Evolutionary conservation across 2,329 filamentous ascomycete genomes (phyloP).

Genomic region (Pseudocercospora eumusae): DNA sequence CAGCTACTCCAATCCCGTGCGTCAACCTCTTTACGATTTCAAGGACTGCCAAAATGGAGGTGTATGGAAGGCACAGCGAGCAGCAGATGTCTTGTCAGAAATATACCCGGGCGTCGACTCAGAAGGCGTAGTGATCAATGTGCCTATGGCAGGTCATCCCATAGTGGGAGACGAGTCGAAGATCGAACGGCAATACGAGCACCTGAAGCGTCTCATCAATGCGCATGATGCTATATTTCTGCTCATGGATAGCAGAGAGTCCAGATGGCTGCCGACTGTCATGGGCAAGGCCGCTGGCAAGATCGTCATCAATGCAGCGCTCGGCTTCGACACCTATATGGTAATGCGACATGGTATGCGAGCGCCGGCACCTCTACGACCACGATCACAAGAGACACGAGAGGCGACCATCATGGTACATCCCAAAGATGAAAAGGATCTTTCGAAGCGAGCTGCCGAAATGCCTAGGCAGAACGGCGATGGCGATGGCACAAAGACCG

Average conservation of each 20-base stretch:
- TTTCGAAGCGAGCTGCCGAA: constrained; percentile 28
- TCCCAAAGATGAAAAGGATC: constrained; percentile 27
- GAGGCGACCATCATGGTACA: constrained; percentile 30
- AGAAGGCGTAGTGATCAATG: constrained; percentile 75
- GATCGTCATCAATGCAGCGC: constrained; percentile 92
- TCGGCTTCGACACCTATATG: constrained; percentile 95
- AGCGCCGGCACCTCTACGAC: constrained; percentile 19
- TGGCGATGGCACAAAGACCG: constrained; percentile 16
- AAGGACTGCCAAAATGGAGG: constrained; percentile 85
- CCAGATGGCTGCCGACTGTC: constrained; percentile 90
- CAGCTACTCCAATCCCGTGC: constrained; percentile 93
- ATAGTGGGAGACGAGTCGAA: constrained; percentile 68
- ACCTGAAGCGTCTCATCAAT: constrained; percentile 71
- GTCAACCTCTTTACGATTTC: constrained; percentile 89
- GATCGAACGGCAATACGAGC: constrained; percentile 72
- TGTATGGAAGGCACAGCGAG: constrained; percentile 76
- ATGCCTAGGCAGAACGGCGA: constrained; percentile 21
- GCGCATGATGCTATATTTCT: constrained; percentile 91
- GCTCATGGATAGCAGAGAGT: constrained; percentile 98
- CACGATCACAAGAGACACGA: constrained; percentile 22
- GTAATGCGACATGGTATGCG: constrained; percentile 91
- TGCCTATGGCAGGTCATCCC: constrained; percentile 94
- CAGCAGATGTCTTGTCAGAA: constrained; percentile 74
- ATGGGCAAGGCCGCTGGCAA: constrained; percentile 93
- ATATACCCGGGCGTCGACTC: constrained; percentile 91